Percentiles rank a stretch among this genome's conserved stretches.
Conservation (phyloP, 2,329 filamentous ascomycete genomes). For the Microdochium bolleyi region DNA sequence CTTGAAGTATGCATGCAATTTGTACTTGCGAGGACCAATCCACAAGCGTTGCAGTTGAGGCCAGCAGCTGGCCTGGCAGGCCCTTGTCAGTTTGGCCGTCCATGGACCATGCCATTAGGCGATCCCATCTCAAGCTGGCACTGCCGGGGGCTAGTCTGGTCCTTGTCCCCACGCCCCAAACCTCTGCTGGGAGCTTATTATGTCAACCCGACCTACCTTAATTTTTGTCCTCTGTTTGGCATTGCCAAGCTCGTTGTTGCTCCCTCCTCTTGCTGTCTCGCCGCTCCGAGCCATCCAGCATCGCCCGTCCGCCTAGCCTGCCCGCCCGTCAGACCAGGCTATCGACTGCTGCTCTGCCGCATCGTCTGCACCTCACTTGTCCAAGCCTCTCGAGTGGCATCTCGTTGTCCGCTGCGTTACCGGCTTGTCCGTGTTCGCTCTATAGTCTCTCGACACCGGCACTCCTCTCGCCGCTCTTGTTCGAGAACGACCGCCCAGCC, state of each 20-base stretch:
- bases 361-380: neutral
- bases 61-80: too few relatives aligned
- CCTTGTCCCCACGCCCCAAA: neutral
- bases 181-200: slow-evolving; percentile 1
- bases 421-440: too few relatives aligned
- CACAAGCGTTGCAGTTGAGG: too few relatives aligned
- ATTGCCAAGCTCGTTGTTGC: neutral
- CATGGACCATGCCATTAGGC: too few relatives aligned
- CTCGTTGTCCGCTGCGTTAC: too few relatives aligned
- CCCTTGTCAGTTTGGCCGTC: neutral
- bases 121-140: neutral
- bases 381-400: neutral
- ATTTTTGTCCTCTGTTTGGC: neutral
- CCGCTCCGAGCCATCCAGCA: neutral
- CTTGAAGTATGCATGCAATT: too few relatives aligned
- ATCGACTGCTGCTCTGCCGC: neutral
- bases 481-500: too few relatives aligned
- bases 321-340: neutral
- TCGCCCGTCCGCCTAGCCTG: neutral
- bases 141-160: neutral
- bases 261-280: neutral
- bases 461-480: too few relatives aligned
- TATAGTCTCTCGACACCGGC: too few relatives aligned
- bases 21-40: too few relatives aligned
- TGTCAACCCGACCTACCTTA: neutral